Percentiles rank a stretch among this genome's conserved stretches.
These are phyloP conservation scores for Cyberlindnera maclurae DNA, from an alignment of 805 yeast species.

Conservation along the genomic window DNA sequence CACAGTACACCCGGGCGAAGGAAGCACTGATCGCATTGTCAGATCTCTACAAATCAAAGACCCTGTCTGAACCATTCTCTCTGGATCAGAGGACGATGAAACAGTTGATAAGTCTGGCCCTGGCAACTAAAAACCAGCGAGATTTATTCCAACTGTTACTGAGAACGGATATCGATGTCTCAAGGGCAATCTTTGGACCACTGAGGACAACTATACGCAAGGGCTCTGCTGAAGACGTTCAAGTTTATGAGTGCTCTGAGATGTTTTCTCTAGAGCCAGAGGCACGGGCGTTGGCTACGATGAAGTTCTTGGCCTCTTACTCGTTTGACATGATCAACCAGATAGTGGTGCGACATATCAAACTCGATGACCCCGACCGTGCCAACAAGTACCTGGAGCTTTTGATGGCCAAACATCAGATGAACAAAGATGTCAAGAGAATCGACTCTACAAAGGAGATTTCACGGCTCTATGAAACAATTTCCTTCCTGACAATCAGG, in stretches of 20 bases:
- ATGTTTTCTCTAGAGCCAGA: constrained; percentile 3
- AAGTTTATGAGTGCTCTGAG: constrained; percentile 6
- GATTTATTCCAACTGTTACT: neutral
- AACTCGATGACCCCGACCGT: constrained; percentile 1
- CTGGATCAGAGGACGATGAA: neutral
- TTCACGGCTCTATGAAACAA: constrained; percentile 12
- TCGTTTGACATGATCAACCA: constrained; percentile 10
- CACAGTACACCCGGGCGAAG: neutral
- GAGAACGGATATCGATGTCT: constrained; percentile 1
- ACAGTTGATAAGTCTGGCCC: neutral
- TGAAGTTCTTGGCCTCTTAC: constrained; percentile 8
- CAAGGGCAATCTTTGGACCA: neutral
- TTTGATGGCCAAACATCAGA: constrained; percentile 4
- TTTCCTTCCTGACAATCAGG: constrained; percentile 12
- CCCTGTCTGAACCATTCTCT: neutral
- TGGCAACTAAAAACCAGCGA: neutral
- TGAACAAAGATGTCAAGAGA: neutral
- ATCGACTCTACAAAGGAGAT: neutral
- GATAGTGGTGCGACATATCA: constrained; percentile 5
- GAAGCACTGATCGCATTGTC: neutral
- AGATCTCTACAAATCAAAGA: neutral
- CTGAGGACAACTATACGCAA: constrained; percentile 5
- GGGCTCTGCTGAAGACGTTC: constrained; percentile 2
- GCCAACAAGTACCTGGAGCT: constrained; percentile 11
- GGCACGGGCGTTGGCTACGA: neutral